Conservation (phyloP, 1,284 basidiomycete species). For the Cerioporus squamosus region DNA sequence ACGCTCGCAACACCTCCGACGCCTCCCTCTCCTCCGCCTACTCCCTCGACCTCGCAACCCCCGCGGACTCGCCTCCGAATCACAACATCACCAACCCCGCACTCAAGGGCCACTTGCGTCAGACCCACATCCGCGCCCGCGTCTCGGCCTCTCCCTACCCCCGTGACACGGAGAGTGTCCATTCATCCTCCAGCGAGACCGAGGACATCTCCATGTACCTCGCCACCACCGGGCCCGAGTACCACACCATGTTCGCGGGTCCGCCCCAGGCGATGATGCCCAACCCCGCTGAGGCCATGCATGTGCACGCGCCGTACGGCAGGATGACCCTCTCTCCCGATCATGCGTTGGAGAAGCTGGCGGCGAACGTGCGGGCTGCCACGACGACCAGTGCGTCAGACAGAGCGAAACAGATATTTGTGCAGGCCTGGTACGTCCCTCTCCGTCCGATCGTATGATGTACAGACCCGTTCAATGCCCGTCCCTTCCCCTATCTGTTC, state of each 20-base stretch:
- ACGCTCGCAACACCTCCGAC: constrained; percentile 40
- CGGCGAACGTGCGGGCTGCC: constrained; percentile 83
- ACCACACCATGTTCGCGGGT: constrained; percentile 62
- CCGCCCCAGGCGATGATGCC: constrained; percentile 36
- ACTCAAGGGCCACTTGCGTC: constrained; percentile 73
- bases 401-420: constrained; percentile 87
- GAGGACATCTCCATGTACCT: constrained; percentile 83
- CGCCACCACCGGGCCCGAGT: constrained; percentile 50
- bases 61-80: constrained; percentile 70
- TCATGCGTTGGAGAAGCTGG: constrained; percentile 82
- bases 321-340: constrained; percentile 75
- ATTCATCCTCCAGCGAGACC: constrained; percentile 83
- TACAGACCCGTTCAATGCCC: constrained; percentile 10
- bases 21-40: constrained; percentile 47
- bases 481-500: constrained; percentile 3
- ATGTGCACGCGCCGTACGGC: constrained; percentile 69
- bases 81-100: constrained; percentile 71
- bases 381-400: constrained; percentile 89
- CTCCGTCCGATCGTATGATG: constrained; percentile 7
- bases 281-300: constrained; percentile 61
- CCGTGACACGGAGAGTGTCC: constrained; percentile 80
- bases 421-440: constrained; percentile 77
- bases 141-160: constrained; percentile 81
- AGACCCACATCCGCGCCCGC: constrained; percentile 75
- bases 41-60: constrained; percentile 49